Conservation (phyloP, 768 basidiomycete genomes). For the Exsudoporus frostii region DNA sequence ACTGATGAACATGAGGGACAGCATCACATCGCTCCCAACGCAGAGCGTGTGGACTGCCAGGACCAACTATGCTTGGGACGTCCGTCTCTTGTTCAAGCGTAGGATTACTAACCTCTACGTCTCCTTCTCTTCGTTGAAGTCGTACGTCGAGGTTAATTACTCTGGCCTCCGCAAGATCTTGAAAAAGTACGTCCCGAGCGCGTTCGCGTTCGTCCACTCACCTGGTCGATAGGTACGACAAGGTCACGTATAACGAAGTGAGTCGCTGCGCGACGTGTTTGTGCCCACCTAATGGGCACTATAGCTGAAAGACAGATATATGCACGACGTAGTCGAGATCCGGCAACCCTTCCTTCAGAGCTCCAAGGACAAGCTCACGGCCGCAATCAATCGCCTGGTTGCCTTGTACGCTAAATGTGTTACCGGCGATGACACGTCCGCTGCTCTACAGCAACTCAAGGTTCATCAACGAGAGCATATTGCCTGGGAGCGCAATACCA, state of each 20-base stretch:
- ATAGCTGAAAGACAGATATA: conserved; percentile 75
- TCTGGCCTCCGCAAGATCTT: conserved; percentile 93
- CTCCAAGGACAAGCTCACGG: conserved; percentile 61
- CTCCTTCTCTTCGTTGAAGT: conserved; percentile 67
- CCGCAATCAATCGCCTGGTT: conserved; percentile 55
- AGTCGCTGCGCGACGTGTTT: conserved; percentile 1
- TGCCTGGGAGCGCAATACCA: conserved; percentile 96
- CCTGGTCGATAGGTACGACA: conserved; percentile 75
- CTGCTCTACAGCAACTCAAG: conserved; percentile 79
- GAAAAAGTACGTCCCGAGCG: conserved; percentile 69
- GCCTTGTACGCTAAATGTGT: conserved; percentile 85
- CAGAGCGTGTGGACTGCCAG: conserved; percentile 74
- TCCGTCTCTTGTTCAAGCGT: conserved; percentile 84
- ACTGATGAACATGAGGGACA: conserved; percentile 51
- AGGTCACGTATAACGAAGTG: conserved; percentile 75
- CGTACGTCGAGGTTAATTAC: conserved; percentile 89
- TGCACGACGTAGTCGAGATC: conserved; percentile 65
- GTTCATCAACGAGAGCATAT: conserved; percentile 89
- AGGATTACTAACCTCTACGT: conserved; percentile 82
- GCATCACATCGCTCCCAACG: conserved; percentile 40
- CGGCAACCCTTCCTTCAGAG: conserved; percentile 64
- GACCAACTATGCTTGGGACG: conserved; percentile 80
- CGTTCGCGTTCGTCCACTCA: too few relatives aligned
- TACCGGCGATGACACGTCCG: conserved; percentile 60
- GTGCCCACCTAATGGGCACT: neutral